phyloP scores from a whole-genome alignment of 1,284 basidiomycete species.

The Apiotrichum gracile region DNA sequence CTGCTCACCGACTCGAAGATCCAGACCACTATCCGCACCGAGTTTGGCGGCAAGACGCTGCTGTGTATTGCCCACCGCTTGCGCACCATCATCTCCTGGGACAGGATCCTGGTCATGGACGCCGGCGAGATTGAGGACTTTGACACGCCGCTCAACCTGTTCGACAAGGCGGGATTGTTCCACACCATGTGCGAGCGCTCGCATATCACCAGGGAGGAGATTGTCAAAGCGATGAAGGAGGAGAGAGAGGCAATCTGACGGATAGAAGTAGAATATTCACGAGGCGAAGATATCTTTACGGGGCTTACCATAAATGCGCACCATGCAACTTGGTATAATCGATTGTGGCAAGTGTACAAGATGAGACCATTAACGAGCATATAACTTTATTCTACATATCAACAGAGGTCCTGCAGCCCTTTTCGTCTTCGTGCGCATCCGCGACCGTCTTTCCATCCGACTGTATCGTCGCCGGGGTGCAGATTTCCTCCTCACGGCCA shows the following conservation, averaged over 20 bases:
- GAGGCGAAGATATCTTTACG: no score
- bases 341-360: not conserved
- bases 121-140: conserved; percentile 36
- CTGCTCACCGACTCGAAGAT: conserved; percentile 69
- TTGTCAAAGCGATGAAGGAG: no score
- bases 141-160: conserved; percentile 42
- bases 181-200: conserved; percentile 44
- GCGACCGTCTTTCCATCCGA: not conserved
- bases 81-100: conserved; percentile 58
- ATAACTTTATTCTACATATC: no score
- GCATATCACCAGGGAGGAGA: conserved; percentile 46
- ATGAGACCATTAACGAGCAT: no score
- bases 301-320: no score
- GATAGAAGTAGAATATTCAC: no score
- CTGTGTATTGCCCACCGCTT: conserved; percentile 69
- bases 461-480: not conserved
- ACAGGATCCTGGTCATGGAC: conserved; percentile 44
- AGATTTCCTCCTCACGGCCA: not conserved
- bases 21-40: conserved; percentile 64
- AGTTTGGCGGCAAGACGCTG: conserved; percentile 55
- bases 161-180: conserved; percentile 41
- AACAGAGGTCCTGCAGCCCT: not conserved
- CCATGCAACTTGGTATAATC: not conserved
- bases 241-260: no score
- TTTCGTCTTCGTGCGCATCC: not conserved